phyloP scores from a whole-genome alignment of 2,329 filamentous ascomycete genomes.

The Fusarium duplospermum region DNA sequence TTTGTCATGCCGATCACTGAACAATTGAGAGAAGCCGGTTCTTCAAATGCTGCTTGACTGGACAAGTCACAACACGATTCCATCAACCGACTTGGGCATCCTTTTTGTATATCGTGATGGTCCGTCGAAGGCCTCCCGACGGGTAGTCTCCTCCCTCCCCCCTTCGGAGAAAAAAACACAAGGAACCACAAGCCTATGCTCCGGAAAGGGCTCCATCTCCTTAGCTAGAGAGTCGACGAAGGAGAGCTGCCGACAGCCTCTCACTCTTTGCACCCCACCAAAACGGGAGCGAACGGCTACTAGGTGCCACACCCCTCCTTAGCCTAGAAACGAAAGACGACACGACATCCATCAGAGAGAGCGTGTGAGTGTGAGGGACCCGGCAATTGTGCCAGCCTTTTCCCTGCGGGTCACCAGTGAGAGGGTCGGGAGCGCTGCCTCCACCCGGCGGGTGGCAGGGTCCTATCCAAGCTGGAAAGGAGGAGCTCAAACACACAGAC shows the following conservation, averaged over 20 bases:
- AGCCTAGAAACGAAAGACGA: slow-evolving; percentile 12
- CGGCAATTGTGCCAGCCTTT: slow-evolving; percentile 31
- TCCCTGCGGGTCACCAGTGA: slow-evolving; percentile 30
- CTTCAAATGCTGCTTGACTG: slow-evolving; percentile 38
- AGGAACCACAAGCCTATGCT: slow-evolving; percentile 21
- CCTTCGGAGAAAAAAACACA: slow-evolving; percentile 25
- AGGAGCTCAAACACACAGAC: slow-evolving; percentile 3
- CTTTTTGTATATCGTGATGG: slow-evolving; percentile 47
- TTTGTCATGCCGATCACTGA: slow-evolving; percentile 38
- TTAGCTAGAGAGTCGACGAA: slow-evolving; percentile 5
- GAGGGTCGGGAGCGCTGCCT: slow-evolving; percentile 29
- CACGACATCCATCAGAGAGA: slow-evolving; percentile 19
- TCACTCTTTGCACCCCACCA: slow-evolving; percentile 31
- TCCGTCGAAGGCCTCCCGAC: slow-evolving; percentile 43
- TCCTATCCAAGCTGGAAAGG: slow-evolving; percentile 41
- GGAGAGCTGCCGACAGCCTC: slow-evolving; percentile 21
- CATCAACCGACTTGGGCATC: slow-evolving; percentile 35
- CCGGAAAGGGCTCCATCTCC: slow-evolving; percentile 39
- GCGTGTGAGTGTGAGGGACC: slow-evolving; percentile 20
- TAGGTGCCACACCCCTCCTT: slow-evolving; percentile 28
- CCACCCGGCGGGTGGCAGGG: slow-evolving; percentile 32
- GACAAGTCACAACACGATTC: slow-evolving; percentile 19
- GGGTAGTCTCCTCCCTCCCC: background rate
- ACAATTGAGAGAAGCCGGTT: slow-evolving; percentile 44
- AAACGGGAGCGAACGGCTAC: slow-evolving; percentile 45